Evolutionary conservation across 371 early-diverging fungal genomes (phyloP).

Genomic region (Choanephora cucurbitarum): DNA sequence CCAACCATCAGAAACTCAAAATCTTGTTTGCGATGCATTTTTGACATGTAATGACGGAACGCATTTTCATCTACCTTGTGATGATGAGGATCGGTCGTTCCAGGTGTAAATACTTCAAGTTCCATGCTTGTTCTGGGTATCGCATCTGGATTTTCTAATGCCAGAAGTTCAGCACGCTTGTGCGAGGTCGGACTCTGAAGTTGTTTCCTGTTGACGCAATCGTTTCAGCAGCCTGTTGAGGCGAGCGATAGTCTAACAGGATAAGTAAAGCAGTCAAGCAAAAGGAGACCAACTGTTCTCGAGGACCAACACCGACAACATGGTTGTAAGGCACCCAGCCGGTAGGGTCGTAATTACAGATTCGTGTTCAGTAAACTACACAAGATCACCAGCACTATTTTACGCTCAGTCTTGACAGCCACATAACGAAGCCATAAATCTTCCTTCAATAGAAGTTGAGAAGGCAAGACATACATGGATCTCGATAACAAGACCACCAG

Average conservation of each 20-base stretch:
- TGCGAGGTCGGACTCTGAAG: conserved; percentile 1
- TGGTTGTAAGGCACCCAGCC: conserved; percentile 92
- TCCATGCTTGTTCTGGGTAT: conserved; percentile 25
- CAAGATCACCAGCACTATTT: conserved; percentile 71
- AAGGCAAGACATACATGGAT: conserved; percentile 78
- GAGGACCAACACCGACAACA: conserved; percentile 67
- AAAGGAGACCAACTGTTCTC: conserved; percentile 71
- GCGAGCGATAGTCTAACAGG: conserved; percentile 70
- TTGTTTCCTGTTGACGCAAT: conserved; percentile 25
- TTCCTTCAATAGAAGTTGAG: conserved; percentile 55
- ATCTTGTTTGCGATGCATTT: conserved; percentile 78
- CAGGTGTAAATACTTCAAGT: conserved; percentile 21
- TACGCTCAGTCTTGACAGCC: conserved; percentile 69
- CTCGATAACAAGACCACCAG: conserved; percentile 74
- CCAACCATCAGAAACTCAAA: conserved; percentile 76
- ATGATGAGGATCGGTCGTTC: background rate
- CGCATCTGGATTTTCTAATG: conserved; percentile 23
- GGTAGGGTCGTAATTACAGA: conserved; percentile 76
- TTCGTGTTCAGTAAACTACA: conserved; percentile 85
- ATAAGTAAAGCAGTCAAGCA: conserved; percentile 70
- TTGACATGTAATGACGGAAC: conserved; percentile 75
- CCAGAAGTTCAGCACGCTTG: conserved; percentile 13
- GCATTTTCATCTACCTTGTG: conserved; percentile 43
- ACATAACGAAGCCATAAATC: conserved; percentile 62
- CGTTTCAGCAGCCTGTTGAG: conserved; percentile 31